Evolutionary conservation across 306 rosid genomes (phyloP).

Genomic region (Malus sylvestris): DNA sequence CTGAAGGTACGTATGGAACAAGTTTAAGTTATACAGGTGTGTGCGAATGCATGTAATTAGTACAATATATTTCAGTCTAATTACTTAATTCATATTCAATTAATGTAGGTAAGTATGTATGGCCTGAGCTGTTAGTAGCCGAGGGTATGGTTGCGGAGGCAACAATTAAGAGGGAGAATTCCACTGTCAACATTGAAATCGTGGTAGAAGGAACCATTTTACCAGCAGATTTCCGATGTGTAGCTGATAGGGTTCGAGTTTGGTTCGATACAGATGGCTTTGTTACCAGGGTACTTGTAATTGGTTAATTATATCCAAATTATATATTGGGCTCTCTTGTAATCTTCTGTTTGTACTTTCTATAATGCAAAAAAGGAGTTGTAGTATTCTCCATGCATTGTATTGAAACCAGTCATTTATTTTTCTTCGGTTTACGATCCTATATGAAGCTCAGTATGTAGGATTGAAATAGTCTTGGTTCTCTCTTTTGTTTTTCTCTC

Average conservation of each 20-base stretch:
- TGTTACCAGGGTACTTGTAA: not conserved
- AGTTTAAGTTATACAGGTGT: not conserved
- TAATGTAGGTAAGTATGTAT: conserved; percentile 30
- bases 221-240: not conserved
- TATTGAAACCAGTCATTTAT: too few species aligned
- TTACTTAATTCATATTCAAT: not conserved
- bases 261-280: not conserved
- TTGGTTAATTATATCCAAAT: not conserved
- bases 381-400: not conserved
- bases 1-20: not conserved
- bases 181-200: conserved; percentile 12
- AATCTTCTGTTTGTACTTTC: too few species aligned
- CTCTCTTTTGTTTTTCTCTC: too few species aligned
- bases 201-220: not conserved
- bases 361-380: not conserved
- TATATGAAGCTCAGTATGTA: not conserved
- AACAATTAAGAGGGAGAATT: conserved; percentile 34
- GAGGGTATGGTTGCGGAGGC: conserved; percentile 29
- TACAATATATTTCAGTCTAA: not conserved
- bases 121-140: conserved; percentile 52
- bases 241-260: not conserved
- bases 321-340: too few species aligned
- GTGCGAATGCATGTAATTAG: not conserved
- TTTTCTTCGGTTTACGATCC: not conserved
- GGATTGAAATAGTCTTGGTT: not conserved